Percentiles rank a stretch among this genome's conserved stretches.
phyloP scores from a whole-genome alignment of 164 flowering plant species.

The Brasenia schreberi region DNA sequence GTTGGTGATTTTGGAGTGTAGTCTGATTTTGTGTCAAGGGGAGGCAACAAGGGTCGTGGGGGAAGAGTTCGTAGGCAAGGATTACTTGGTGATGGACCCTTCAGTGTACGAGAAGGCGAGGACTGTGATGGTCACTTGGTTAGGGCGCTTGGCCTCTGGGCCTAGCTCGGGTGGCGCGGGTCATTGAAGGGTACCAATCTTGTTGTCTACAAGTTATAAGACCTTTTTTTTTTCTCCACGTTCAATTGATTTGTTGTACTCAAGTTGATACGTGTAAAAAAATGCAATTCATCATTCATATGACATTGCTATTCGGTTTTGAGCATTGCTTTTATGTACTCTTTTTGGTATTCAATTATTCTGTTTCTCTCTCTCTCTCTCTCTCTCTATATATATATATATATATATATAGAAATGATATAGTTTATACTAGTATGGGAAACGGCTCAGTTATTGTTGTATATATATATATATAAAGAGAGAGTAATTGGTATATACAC shows the following conservation, averaged over 20 bases:
- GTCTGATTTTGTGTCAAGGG: neutral
- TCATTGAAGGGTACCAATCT: slow-evolving; percentile 2
- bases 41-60: slow-evolving; percentile 7
- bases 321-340: too few species aligned
- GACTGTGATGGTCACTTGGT: slow-evolving; percentile 4
- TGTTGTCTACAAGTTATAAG: neutral
- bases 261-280: neutral
- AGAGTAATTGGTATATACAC: too few species aligned
- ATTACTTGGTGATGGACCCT: slow-evolving; percentile 5
- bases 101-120: slow-evolving; percentile 4
- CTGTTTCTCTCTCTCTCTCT: too few species aligned
- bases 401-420: too few species aligned
- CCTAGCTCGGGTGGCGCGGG: slow-evolving; percentile 12
- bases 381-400: too few species aligned
- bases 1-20: slow-evolving; percentile 1
- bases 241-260: neutral
- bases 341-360: too few species aligned
- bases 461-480: too few species aligned
- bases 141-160: slow-evolving; percentile 7
- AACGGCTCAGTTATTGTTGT: too few species aligned
- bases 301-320: too few species aligned
- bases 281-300: too few species aligned
- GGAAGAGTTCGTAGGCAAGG: neutral
- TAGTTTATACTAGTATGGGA: too few species aligned
- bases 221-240: neutral